These are phyloP conservation scores for Beauveria pseudobassiana DNA, from an alignment of 2,329 filamentous ascomycete genomes.

Conservation along the genomic window DNA sequence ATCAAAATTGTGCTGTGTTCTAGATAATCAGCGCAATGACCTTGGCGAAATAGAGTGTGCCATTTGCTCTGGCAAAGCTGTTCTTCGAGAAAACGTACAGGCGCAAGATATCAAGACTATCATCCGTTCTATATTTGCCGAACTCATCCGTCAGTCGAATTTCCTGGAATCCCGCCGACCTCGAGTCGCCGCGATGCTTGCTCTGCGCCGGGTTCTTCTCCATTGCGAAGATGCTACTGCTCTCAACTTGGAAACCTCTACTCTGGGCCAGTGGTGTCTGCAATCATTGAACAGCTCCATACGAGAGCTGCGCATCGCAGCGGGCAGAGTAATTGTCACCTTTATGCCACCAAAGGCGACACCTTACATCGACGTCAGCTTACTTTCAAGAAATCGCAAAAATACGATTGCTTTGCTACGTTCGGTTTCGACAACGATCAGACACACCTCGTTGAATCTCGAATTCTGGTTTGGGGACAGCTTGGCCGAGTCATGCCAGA, in stretches of 20 bases:
- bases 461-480: slow-evolving; percentile 79
- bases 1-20: slow-evolving; percentile 1
- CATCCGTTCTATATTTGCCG: slow-evolving; percentile 38
- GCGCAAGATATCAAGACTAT: slow-evolving; percentile 22
- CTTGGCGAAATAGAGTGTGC: neutral
- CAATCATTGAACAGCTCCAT: slow-evolving; percentile 75
- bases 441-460: slow-evolving; percentile 68
- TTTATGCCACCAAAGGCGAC: slow-evolving; percentile 45
- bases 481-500: slow-evolving; percentile 70
- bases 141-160: slow-evolving; percentile 34
- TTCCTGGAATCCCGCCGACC: slow-evolving; percentile 51
- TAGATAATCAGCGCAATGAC: neutral
- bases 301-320: slow-evolving; percentile 75
- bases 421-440: slow-evolving; percentile 60
- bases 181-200: slow-evolving; percentile 63
- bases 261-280: slow-evolving; percentile 72
- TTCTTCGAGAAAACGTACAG: neutral
- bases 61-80: neutral
- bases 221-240: slow-evolving; percentile 55
- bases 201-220: slow-evolving; percentile 59
- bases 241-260: slow-evolving; percentile 60
- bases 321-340: slow-evolving; percentile 58
- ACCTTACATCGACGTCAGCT: slow-evolving; percentile 15
- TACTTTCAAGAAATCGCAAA: slow-evolving; percentile 45
- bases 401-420: slow-evolving; percentile 65